phyloP scores from a whole-genome alignment of 2,329 filamentous ascomycete genomes.

The Verticillium longisporum region DNA sequence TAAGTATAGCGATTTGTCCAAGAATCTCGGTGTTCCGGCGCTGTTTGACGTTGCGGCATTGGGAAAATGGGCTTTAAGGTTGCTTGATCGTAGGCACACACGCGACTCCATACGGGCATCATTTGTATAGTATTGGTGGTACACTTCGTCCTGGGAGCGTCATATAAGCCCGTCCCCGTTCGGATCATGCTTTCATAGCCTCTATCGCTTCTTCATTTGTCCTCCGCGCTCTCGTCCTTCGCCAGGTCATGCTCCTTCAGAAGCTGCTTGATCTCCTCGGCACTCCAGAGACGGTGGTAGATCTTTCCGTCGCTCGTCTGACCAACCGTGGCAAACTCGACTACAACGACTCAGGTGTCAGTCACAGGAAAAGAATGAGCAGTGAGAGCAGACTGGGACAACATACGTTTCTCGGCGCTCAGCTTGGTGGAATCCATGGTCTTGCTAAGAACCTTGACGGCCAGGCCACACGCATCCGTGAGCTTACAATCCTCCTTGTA shows the following conservation, averaged over 20 bases:
- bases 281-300: constrained; percentile 96
- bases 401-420: constrained; percentile 96
- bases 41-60: neutral
- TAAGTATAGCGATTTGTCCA: neutral
- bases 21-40: no score
- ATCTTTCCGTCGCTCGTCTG: constrained; percentile 93
- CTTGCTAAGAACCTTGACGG: constrained; percentile 98
- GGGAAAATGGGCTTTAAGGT: no score
- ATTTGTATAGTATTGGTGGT: neutral
- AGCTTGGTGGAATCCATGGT: constrained; percentile 99
- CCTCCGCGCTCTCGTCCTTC: constrained; percentile 71
- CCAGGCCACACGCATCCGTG: constrained; percentile 93
- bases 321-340: constrained; percentile 97
- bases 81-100: neutral
- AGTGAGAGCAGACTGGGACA: constrained; percentile 19
- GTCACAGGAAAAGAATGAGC: constrained; percentile 4
- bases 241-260: constrained; percentile 93
- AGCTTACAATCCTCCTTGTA: constrained; percentile 98
- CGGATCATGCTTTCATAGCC: neutral
- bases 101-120: neutral
- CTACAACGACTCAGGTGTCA: constrained; percentile 37
- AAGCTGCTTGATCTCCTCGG: constrained; percentile 90
- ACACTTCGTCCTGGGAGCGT: neutral
- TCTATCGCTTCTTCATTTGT: constrained; percentile 37
- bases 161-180: neutral